Conservation (phyloP, 148 eudicot genomes). For the Diospyros kaki region DNA sequence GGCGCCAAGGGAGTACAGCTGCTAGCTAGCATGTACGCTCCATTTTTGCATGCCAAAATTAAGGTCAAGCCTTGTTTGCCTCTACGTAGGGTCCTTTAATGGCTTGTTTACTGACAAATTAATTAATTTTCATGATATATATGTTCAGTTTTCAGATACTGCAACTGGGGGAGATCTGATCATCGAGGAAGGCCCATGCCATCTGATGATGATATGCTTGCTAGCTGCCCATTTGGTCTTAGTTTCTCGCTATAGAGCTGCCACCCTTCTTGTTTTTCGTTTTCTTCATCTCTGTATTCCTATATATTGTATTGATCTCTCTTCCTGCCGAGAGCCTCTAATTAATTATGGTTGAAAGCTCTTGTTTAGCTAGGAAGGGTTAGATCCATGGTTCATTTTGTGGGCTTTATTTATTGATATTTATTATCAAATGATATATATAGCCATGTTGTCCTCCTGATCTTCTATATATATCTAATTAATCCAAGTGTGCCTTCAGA, state of each 20-base stretch:
- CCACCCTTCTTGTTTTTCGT: not conserved
- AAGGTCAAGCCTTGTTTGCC: not conserved
- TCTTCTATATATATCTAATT: not conserved
- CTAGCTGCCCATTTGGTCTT: not conserved
- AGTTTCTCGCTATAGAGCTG: too few species aligned
- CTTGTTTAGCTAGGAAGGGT: not conserved
- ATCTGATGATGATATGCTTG: not conserved
- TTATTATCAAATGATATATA: not conserved
- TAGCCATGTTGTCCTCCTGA: not conserved
- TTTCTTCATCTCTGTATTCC: not conserved
- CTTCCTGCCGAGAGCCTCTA: not conserved
- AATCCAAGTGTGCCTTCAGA: not conserved
- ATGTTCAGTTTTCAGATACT: conserved; percentile 14
- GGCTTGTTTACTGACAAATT: not conserved
- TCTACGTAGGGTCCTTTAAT: too few species aligned
- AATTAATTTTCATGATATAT: too few species aligned
- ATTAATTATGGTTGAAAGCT: conserved; percentile 14
- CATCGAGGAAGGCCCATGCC: not conserved
- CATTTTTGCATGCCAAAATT: not conserved
- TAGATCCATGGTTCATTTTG: conserved; percentile 13
- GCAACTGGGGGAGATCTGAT: conserved; percentile 10
- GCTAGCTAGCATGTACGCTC: not conserved
- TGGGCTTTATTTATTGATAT: conserved; percentile 3
- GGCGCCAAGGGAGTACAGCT: conserved; percentile 65
- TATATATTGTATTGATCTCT: not conserved